Conservation (phyloP, 1,284 basidiomycete species). For the Trichosporon sp. region DNA sequence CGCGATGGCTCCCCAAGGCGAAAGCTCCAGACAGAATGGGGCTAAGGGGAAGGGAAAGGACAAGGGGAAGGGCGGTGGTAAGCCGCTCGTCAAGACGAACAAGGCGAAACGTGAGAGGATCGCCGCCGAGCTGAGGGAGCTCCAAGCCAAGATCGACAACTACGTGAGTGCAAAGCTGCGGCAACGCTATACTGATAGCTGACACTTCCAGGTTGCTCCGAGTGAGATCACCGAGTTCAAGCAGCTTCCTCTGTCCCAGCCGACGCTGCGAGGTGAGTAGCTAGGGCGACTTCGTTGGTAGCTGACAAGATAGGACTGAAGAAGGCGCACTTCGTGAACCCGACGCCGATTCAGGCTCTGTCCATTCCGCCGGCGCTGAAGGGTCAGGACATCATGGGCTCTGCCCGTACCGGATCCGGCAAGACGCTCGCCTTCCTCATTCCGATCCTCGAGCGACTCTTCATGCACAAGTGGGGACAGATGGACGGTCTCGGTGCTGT, state of each 20-base stretch:
- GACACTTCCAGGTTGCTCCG: conserved; percentile 25
- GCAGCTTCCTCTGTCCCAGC: conserved; percentile 54
- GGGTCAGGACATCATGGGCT: conserved; percentile 72
- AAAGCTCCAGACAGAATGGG: conserved; percentile 19
- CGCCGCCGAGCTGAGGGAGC: conserved; percentile 52
- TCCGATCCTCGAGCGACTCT: conserved; percentile 73
- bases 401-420: conserved; percentile 77
- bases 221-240: conserved; percentile 50
- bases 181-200: not conserved
- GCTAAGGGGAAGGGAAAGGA: conserved; percentile 24
- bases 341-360: conserved; percentile 78
- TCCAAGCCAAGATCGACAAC: conserved; percentile 47
- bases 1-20: conserved; percentile 2
- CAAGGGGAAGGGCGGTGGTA: conserved; percentile 29
- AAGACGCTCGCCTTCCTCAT: conserved; percentile 83
- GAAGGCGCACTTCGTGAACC: conserved; percentile 78
- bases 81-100: conserved; percentile 47
- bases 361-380: conserved; percentile 68
- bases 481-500: conserved; percentile 86
- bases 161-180: conserved; percentile 43
- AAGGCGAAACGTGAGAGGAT: conserved; percentile 47
- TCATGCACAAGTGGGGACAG: conserved; percentile 74
- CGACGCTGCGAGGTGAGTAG: conserved; percentile 50
- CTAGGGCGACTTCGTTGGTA: not conserved
- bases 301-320: conserved; percentile 66